A percentile compares a stretch with the other conserved stretches of the same genome.
phyloP scores from a whole-genome alignment of 129 eudicot species.

The Flaveria trinervia region DNA sequence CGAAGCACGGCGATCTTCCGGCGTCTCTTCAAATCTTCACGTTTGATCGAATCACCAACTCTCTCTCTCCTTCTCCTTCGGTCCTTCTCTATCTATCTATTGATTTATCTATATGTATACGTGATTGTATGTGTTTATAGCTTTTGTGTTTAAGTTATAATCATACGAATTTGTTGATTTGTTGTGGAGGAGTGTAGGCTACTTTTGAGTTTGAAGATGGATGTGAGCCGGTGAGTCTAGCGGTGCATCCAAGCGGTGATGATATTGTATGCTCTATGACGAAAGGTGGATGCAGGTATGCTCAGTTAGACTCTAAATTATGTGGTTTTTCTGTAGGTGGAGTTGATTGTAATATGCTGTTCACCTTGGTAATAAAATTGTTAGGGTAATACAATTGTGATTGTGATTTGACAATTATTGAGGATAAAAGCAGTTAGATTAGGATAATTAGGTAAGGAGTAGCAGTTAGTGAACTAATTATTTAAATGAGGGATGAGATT shows the following conservation, averaged over 20 bases:
- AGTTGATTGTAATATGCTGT: conserved; percentile 4
- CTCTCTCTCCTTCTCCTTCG: conserved; percentile 77
- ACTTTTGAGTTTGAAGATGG: conserved; percentile 68
- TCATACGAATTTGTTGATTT: conserved; percentile 4
- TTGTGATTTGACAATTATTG: neutral
- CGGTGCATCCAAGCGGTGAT: conserved; percentile 95
- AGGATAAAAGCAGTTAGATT: neutral
- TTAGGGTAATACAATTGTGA: neutral
- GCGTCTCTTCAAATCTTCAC: conserved; percentile 82
- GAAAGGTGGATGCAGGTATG: conserved; percentile 81
- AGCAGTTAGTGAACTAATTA: neutral
- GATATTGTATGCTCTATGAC: conserved; percentile 63
- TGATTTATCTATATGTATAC: no score
- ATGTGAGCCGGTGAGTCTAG: conserved; percentile 61
- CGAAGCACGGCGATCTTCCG: conserved; percentile 34
- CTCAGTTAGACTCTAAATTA: neutral
- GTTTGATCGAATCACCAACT: conserved; percentile 49
- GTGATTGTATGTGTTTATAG: neutral
- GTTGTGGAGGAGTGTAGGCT: conserved; percentile 46
- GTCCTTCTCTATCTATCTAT: conserved; percentile 32
- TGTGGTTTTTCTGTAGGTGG: neutral
- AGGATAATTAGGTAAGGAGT: neutral
- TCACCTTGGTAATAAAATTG: neutral
- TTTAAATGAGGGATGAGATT: neutral
- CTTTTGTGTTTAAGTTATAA: neutral